Conservation (phyloP, 345 rosid genomes). For the Aquilaria sinensis region DNA sequence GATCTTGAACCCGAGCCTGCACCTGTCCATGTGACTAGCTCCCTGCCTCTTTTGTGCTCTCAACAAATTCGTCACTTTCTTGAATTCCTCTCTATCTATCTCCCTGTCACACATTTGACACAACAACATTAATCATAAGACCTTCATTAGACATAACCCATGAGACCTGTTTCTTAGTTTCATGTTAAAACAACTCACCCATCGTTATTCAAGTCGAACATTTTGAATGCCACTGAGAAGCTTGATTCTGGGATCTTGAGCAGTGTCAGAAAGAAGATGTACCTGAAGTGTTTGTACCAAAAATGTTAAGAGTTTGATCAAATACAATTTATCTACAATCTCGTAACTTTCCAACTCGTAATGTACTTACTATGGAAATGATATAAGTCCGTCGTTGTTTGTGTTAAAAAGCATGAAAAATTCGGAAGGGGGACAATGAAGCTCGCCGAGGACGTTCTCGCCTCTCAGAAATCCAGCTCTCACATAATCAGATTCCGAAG, state of each 20-base stretch:
- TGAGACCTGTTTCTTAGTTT: background rate
- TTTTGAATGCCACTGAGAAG: no score
- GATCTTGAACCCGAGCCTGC: slow-evolving; percentile 26
- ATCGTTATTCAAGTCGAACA: no score
- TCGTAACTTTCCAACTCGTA: background rate
- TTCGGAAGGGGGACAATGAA: slow-evolving; percentile 47
- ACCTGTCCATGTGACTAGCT: slow-evolving; percentile 27
- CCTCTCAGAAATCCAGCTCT: slow-evolving; percentile 40
- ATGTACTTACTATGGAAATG: slow-evolving; percentile 52
- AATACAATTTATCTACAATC: background rate
- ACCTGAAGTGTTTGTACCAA: slow-evolving; percentile 25
- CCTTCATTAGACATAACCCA: no score
- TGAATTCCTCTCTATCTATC: slow-evolving; percentile 54
- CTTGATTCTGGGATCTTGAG: slow-evolving; percentile 72
- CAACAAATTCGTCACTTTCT: slow-evolving; percentile 63
- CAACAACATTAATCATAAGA: background rate
- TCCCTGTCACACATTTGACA: slow-evolving; percentile 27
- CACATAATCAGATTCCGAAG: slow-evolving; percentile 45
- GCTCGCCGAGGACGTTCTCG: slow-evolving; percentile 31
- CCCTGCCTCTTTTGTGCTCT: slow-evolving; percentile 46
- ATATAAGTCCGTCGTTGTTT: slow-evolving; percentile 53
- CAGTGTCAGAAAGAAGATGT: slow-evolving; percentile 58
- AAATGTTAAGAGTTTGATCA: background rate
- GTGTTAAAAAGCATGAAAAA: slow-evolving; percentile 71
- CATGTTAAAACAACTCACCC: slow-evolving; percentile 28